Conservation (phyloP, 495 filamentous ascomycete genomes). For the Penicillium desertorum region DNA sequence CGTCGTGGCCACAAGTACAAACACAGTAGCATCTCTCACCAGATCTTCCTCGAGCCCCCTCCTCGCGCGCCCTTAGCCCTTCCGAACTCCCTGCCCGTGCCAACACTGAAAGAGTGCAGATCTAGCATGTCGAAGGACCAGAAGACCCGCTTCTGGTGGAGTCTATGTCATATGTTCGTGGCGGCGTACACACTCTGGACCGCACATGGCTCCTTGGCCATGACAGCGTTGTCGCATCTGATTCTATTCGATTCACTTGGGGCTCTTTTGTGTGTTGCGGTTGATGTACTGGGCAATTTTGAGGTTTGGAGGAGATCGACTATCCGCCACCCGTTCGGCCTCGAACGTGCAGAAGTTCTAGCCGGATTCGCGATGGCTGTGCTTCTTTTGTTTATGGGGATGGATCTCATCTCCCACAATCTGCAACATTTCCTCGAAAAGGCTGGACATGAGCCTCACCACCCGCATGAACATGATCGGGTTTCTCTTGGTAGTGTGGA, state of each 20-base stretch:
- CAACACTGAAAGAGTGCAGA: conserved; percentile 82
- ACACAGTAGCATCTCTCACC: conserved; percentile 92
- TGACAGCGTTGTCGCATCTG: conserved; percentile 89
- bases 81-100: conserved; percentile 92
- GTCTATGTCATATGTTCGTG: conserved; percentile 78
- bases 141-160: conserved; percentile 80
- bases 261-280: conserved; percentile 86
- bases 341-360: conserved; percentile 88
- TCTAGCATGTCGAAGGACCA: conserved; percentile 85
- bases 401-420: conserved; percentile 91
- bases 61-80: conserved; percentile 82
- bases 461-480: conserved; percentile 63
- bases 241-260: conserved; percentile 93
- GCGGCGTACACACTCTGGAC: conserved; percentile 82
- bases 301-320: conserved; percentile 95
- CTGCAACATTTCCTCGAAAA: conserved; percentile 80
- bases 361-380: conserved; percentile 97
- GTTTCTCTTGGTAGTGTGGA: conserved; percentile 76
- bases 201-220: conserved; percentile 81
- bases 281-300: conserved; percentile 92
- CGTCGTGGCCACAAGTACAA: conserved; percentile 97
- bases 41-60: conserved; percentile 95
- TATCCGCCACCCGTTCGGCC: conserved; percentile 89
- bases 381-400: conserved; percentile 90
- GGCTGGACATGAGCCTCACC: conserved; percentile 65